Evolutionary conservation across 441 rosid genomes (phyloP), one percentile per base, ranked within the genome.

Genomic region (Macaranga tanarius): DNA sequence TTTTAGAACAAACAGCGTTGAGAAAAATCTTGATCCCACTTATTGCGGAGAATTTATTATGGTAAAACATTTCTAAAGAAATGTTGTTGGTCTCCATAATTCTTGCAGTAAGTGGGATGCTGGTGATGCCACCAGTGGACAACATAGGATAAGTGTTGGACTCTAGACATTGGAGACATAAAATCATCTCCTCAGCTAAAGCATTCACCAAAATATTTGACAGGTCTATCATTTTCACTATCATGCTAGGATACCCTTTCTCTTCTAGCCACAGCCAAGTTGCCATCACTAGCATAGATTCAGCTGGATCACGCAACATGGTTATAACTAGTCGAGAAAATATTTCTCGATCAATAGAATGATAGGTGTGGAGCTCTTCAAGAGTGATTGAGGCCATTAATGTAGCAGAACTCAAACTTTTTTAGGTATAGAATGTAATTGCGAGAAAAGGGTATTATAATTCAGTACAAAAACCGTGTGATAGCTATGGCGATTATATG

Each of bases 191-290:
- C 19, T 84, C 70, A 0, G 89, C 92, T 0, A 87, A 12, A 22
- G 63, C 55, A 11, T 64, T 55, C 52, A 91, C 59, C n/a, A 84
- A 1, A 10, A 77, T 26, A 71, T 87, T 82, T 0, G 79, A 48
- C 0, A 85, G 72, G 15, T 22, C 5, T 17, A 25, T 55, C 79
- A 86, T 82, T 71, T 73, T 79, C 9, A 51, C 42, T 8, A 83
- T 23, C 20, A 89, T 51, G 58, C 80, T 78, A 3, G 88, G 88
- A 38, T 70, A 87, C 7, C 84, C 84, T 28, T 51, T 76, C 17
- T 84, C 84, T 77, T 91, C 93, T 4, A 91, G 84, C 92, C 92
- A 91, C 19, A 91, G 62, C 92, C 96, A 89, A 8, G 78, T 42
- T 7, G 96, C 86, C 78, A 91, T 77, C 69, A 86, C 75, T 2